Conservation (phyloP, 1,139 yeast genomes). For the Geotrichum carabidarum region DNA sequence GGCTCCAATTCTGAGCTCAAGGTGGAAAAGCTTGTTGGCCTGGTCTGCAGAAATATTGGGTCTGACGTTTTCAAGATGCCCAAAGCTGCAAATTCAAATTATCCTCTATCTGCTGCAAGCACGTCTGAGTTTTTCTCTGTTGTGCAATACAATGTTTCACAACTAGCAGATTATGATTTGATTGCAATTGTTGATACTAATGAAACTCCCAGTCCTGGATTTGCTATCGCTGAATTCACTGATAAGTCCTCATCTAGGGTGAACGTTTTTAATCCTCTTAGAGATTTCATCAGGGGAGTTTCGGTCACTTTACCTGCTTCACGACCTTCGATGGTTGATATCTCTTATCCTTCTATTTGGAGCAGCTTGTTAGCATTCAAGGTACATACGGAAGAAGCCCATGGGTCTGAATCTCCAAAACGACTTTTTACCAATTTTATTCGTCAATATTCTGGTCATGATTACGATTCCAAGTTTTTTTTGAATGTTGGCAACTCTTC, state of each 20-base stretch:
- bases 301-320: constrained; percentile 39
- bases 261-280: constrained; percentile 27
- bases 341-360: constrained; percentile 54
- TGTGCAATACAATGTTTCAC: constrained; percentile 38
- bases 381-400: constrained; percentile 27
- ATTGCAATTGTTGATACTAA: constrained; percentile 43
- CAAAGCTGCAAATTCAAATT: constrained; percentile 2
- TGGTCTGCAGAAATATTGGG: constrained; percentile 29
- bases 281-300: constrained; percentile 27
- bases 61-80: constrained; percentile 27
- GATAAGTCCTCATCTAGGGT: constrained; percentile 35
- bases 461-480: constrained; percentile 76
- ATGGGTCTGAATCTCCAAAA: constrained; percentile 16
- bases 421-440: constrained; percentile 54
- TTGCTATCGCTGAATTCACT: constrained; percentile 31
- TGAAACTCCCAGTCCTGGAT: constrained; percentile 29
- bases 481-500: constrained; percentile 38
- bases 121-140: constrained; percentile 45
- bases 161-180: constrained; percentile 42
- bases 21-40: constrained; percentile 16
- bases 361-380: constrained; percentile 58
- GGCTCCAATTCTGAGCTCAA: constrained; percentile 10
- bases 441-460: constrained; percentile 62
- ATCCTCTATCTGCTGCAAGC: constrained; percentile 25
- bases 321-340: constrained; percentile 46